Evolutionary conservation across 78 protist species (phyloP), one percentile per base, ranked within the genome.

Genomic region (Dictyostelium firmibasis): DNA sequence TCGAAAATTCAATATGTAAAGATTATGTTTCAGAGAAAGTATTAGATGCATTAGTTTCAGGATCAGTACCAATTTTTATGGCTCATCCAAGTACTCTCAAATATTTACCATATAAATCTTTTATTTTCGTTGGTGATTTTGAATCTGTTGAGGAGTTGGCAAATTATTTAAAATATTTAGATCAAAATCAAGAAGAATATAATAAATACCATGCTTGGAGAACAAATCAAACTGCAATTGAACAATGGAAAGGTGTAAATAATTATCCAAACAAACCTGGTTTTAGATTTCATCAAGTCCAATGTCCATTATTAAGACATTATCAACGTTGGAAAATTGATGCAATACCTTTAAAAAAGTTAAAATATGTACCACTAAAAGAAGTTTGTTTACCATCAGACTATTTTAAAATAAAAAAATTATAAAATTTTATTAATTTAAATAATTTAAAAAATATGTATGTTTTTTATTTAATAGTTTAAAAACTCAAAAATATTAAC

Each of bases 91-190:
- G 33, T 18, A 87, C 57, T 25, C 18, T 78, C 4, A 27, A 78
- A 14, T 62, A 29, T 3, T 13, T 87, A 13, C 85, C 93, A 3
- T 1, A 27, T 2, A 84, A 84, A 4, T 87, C 93, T 8, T 87
- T n/a, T n/a, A 76, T 94, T 1, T 81, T 50, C 10, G 88, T 84
- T 7, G 29, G 31, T 50, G 92, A 93, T 81, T 93, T 77, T 16
- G 31, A 29, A 1, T 9, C 70, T 25, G 69, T 89, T 2, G 41
- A 81, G 33, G 33, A 92, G 0, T 43, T 92, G 13, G 72, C 84
- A 13, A 31, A 92, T 0, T 72, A 85, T 82, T 41, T 92, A 0
- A 14, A 11, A n/a, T 43, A 79, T 31, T 50, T 92, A n/a, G 72
- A 70, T 29, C 33, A 81, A 25, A 35, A 92, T 13, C 74, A 92